These are phyloP conservation scores for Plenodomus biglobosus DNA, from an alignment of 2,329 filamentous ascomycete species.

Conservation along the genomic window DNA sequence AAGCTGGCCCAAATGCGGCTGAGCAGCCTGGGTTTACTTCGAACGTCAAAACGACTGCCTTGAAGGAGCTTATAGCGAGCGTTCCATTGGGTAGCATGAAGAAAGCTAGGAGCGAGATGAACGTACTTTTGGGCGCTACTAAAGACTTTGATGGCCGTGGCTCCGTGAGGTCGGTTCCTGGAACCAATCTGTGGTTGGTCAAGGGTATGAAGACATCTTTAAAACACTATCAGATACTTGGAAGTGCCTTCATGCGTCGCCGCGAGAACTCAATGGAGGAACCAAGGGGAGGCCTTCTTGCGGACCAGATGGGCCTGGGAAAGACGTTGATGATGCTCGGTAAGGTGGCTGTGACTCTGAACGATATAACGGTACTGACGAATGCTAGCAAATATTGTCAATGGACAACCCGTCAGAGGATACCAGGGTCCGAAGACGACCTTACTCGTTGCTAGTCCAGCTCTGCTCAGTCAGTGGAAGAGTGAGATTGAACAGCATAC, in stretches of 20 bases:
- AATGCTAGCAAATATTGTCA: conserved; percentile 48
- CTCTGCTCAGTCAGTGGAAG: conserved; percentile 47
- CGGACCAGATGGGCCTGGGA: conserved; percentile 48
- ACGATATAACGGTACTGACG: conserved; percentile 7
- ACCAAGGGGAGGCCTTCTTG: conserved; percentile 48
- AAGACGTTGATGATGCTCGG: conserved; percentile 46
- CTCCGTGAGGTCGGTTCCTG: conserved; percentile 33
- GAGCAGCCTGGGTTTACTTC: conserved; percentile 30
- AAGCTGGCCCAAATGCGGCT: conserved; percentile 23
- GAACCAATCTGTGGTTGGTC: conserved; percentile 46
- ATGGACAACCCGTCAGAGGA: conserved; percentile 30
- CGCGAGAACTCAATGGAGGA: conserved; percentile 47
- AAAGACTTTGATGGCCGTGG: conserved; percentile 47
- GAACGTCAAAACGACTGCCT: conserved; percentile 33
- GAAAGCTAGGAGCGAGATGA: conserved; percentile 41
- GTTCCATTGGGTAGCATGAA: conserved; percentile 42
- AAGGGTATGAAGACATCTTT: conserved; percentile 53
- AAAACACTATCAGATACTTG: conserved; percentile 55
- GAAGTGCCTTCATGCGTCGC: conserved; percentile 56
- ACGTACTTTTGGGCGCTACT: conserved; percentile 42
- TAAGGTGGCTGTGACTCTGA: conserved; percentile 2
- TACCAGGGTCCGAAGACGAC: conserved; percentile 35
- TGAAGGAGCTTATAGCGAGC: conserved; percentile 46
- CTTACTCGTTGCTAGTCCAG: conserved; percentile 47
- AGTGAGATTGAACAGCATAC: conserved; percentile 38